These are phyloP conservation scores for Effrenium voratum DNA, from an alignment of 73 alveolate genomes.

Conservation along the genomic window DNA sequence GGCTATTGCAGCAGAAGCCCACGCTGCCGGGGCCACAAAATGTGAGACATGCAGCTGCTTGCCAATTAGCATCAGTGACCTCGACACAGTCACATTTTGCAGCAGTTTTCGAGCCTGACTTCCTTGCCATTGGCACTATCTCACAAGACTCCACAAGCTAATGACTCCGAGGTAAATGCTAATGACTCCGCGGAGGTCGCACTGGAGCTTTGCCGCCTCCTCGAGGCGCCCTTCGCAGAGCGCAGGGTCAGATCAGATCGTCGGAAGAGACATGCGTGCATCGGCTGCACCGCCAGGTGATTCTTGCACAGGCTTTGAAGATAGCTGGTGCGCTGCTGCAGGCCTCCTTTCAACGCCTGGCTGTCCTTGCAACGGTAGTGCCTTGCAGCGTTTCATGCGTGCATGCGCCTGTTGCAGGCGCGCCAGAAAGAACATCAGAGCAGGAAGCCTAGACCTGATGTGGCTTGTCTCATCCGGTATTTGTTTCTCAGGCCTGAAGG, in stretches of 20 bases:
- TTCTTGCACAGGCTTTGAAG: conserved; percentile 48
- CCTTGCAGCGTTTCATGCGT: not conserved
- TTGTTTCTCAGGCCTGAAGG: conserved; percentile 39
- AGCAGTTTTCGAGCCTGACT: no score
- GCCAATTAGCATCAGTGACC: no score
- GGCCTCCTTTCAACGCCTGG: conserved; percentile 21
- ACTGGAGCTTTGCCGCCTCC: conserved; percentile 29
- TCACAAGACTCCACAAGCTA: no score
- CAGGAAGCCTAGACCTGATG: not conserved
- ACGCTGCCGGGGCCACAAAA: no score
- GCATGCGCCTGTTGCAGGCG: not conserved
- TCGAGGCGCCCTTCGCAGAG: not conserved
- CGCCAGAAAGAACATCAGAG: conserved; percentile 37
- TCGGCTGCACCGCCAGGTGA: not conserved
- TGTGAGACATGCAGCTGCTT: no score
- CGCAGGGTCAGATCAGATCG: not conserved
- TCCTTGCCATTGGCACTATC: no score
- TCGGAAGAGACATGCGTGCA: no score
- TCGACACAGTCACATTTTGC: no score
- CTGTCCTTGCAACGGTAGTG: not conserved
- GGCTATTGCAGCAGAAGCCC: no score
- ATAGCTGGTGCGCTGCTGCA: conserved; percentile 77
- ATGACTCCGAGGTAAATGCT: no score
- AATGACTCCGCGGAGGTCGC: conserved; percentile 26
- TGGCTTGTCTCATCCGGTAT: not conserved